phyloP scores from a whole-genome alignment of 202 grass and related monocot genomes.

The Schoenoplectus triqueter region DNA sequence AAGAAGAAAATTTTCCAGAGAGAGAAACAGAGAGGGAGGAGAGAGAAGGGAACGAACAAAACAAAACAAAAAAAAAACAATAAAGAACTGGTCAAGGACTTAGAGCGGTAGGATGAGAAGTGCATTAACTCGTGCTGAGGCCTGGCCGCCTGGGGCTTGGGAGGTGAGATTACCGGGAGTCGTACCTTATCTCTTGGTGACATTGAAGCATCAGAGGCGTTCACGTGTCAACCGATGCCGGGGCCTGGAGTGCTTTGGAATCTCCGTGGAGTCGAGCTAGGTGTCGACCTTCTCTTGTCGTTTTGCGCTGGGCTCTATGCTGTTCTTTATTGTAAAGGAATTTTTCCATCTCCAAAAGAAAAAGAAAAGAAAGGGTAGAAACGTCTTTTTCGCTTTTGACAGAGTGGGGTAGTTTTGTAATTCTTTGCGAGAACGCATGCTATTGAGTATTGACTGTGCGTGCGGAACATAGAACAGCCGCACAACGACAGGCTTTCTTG shows the following conservation, averaged over 20 bases:
- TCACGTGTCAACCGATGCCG: conserved; percentile 43
- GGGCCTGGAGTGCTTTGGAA: conserved; percentile 42
- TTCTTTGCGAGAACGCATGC: neutral
- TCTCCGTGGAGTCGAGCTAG: conserved; percentile 51
- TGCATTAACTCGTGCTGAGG: conserved; percentile 37
- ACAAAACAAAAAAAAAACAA: neutral
- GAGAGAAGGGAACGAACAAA: neutral
- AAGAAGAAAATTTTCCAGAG: conserved; percentile 25
- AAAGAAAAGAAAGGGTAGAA: conserved; percentile 14
- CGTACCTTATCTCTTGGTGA: neutral
- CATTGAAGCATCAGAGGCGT: conserved; percentile 52
- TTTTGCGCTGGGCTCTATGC: conserved; percentile 38
- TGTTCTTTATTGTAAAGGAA: conserved; percentile 14
- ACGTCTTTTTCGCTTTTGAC: conserved; percentile 22
- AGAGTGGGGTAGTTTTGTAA: neutral
- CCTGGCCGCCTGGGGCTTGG: neutral
- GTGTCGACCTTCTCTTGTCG: conserved; percentile 55
- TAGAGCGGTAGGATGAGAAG: neutral
- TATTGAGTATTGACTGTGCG: neutral
- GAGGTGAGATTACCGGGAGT: conserved; percentile 46
- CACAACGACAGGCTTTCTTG: neutral
- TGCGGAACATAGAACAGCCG: conserved; percentile 38
- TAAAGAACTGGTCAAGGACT: neutral
- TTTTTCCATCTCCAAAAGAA: conserved; percentile 5
- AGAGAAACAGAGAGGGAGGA: too few species aligned